Percentiles rank a stretch among this genome's conserved stretches.
phyloP scores from a whole-genome alignment of 495 filamentous ascomycete genomes.

The Penicillium subrubescens region DNA sequence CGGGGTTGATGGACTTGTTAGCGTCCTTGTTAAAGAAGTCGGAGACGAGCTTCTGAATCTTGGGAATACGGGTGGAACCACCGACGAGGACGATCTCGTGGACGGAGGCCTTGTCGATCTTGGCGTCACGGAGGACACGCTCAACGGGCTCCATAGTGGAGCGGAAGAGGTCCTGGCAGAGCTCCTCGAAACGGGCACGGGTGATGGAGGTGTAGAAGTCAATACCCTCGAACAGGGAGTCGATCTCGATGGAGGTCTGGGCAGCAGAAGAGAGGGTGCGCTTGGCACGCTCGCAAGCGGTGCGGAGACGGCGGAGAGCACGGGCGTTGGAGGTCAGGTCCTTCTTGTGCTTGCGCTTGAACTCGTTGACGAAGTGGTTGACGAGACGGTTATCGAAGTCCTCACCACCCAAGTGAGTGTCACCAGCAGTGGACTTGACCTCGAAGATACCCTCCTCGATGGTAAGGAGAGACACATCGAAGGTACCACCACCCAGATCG shows the following conservation, averaged over 20 bases:
- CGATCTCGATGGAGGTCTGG: constrained; percentile 98
- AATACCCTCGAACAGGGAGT: constrained; percentile 96
- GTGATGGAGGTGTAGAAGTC: constrained; percentile 99
- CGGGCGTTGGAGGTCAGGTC: constrained; percentile 88
- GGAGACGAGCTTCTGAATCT: constrained; percentile 79
- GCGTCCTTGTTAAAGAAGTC: constrained; percentile 99
- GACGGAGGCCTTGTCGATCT: constrained; percentile 89
- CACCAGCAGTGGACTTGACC: constrained; percentile 97
- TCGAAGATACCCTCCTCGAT: constrained; percentile 99
- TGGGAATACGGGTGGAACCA: constrained; percentile 98
- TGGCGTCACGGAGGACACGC: constrained; percentile 96
- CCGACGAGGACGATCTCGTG: constrained; percentile 98
- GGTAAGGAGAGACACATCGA: constrained; percentile 98
- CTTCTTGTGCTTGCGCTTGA: constrained; percentile 84
- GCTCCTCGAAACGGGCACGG: constrained; percentile 98
- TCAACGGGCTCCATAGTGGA: constrained; percentile 97
- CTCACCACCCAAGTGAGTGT: constrained; percentile 98
- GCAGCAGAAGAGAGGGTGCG: constrained; percentile 95
- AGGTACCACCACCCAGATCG: constrained; percentile 99
- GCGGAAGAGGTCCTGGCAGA: constrained; percentile 96
- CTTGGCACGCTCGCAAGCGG: constrained; percentile 99
- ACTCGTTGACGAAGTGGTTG: constrained; percentile 93
- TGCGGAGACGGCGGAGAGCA: constrained; percentile 95
- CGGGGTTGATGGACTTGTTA: constrained; percentile 99
- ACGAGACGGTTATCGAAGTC: constrained; percentile 98